These are phyloP conservation scores for Insectozyma bohioensis DNA, from an alignment of 1,139 yeast species.

Conservation along the genomic window DNA sequence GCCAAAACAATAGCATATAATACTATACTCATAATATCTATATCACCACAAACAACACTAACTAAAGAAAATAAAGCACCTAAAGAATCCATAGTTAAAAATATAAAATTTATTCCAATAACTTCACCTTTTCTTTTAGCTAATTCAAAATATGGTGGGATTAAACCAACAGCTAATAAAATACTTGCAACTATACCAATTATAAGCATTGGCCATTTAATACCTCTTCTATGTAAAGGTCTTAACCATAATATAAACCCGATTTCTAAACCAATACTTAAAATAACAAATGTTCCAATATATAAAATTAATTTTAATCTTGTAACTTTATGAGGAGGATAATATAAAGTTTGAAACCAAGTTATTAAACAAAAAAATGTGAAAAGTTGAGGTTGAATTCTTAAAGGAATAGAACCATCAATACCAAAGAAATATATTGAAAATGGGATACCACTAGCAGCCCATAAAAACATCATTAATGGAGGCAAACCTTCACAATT, in stretches of 20 bases:
- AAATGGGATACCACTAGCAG: constrained; percentile 79
- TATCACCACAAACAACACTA: constrained; percentile 56
- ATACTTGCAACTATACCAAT: constrained; percentile 81
- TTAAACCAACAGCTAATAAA: constrained; percentile 68
- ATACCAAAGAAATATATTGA: constrained; percentile 76
- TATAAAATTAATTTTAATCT: constrained; percentile 35
- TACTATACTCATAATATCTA: constrained; percentile 78
- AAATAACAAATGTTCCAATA: constrained; percentile 36
- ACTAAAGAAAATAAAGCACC: constrained; percentile 81
- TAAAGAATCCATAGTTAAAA: constrained; percentile 68
- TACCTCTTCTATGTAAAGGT: constrained; percentile 59
- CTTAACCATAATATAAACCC: constrained; percentile 75
- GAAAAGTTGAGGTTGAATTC: constrained; percentile 85
- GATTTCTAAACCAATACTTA: constrained; percentile 61
- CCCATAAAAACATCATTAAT: constrained; percentile 82
- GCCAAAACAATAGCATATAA: constrained; percentile 70
- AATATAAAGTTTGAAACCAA: constrained; percentile 74
- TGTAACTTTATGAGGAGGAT: constrained; percentile 63
- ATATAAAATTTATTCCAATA: constrained; percentile 84
- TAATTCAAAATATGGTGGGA: constrained; percentile 89
- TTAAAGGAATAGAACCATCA: constrained; percentile 70
- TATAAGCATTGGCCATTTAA: constrained; percentile 74
- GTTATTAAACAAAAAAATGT: constrained; percentile 66
- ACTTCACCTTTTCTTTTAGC: constrained; percentile 79
- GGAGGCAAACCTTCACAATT: constrained; percentile 87